These are phyloP conservation scores for Croton laevigatus DNA, from an alignment of 441 rosid species.

Conservation along the genomic window DNA sequence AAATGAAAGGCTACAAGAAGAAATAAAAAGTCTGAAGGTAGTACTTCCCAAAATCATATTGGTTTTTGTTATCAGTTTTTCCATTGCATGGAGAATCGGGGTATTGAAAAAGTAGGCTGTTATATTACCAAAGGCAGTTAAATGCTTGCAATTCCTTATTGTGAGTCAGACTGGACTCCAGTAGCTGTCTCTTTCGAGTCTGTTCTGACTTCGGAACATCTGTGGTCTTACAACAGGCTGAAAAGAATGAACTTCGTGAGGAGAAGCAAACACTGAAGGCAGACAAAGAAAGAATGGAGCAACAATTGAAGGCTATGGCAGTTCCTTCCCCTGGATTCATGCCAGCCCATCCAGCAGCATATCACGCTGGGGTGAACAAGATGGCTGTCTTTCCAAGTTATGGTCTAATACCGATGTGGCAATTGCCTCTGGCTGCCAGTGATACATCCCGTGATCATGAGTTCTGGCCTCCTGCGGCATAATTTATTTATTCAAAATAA, in stretches of 20 bases:
- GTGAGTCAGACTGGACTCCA: background rate
- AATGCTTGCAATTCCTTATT: background rate
- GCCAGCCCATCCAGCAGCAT: constrained; percentile 60
- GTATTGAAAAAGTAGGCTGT: background rate
- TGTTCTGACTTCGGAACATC: constrained; percentile 11
- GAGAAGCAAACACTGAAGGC: constrained; percentile 72
- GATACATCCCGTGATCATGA: constrained; percentile 87
- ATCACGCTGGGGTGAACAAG: constrained; percentile 53
- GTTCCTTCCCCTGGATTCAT: constrained; percentile 55
- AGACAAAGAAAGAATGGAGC: constrained; percentile 74
- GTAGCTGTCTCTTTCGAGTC: background rate
- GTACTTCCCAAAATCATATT: constrained; percentile 2
- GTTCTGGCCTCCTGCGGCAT: constrained; percentile 96
- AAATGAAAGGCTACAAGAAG: constrained; percentile 69
- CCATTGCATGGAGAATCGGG: background rate
- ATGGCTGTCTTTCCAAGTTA: constrained; percentile 71
- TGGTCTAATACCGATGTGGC: constrained; percentile 90
- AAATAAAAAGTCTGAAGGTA: constrained; percentile 82
- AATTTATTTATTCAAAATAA: constrained; percentile 6
- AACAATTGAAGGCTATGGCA: constrained; percentile 57
- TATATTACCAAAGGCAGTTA: background rate
- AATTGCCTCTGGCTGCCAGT: constrained; percentile 57
- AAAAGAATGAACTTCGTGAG: constrained; percentile 83
- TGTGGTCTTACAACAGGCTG: constrained; percentile 46
- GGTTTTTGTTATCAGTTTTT: background rate